Conservation (phyloP, 2,329 filamentous ascomycete species). For the Fusarium foetens region DNA sequence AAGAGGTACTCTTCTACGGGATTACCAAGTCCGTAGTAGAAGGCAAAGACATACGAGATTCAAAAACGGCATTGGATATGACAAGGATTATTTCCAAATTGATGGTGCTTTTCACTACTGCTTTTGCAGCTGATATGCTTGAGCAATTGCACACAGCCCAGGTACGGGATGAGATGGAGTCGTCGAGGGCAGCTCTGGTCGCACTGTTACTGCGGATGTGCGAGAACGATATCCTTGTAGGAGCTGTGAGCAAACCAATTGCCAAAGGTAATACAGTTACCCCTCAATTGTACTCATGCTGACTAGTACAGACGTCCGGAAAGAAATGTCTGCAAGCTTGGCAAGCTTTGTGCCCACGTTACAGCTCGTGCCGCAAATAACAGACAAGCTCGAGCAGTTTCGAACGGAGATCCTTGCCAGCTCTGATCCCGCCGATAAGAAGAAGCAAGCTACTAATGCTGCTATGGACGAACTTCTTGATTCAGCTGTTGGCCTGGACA, state of each 20-base stretch:
- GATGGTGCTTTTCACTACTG: conserved; percentile 67
- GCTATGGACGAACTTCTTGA: conserved; percentile 68
- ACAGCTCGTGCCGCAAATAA: conserved; percentile 65
- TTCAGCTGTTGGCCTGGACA: conserved; percentile 66
- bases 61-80: conserved; percentile 61
- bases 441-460: conserved; percentile 59
- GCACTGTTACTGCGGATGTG: conserved; percentile 70
- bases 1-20: conserved; percentile 93
- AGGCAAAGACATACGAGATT: conserved; percentile 58
- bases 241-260: conserved; percentile 61
- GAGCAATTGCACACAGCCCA: conserved; percentile 57
- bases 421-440: conserved; percentile 65
- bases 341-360: conserved; percentile 66
- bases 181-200: conserved; percentile 70
- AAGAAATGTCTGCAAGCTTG: conserved; percentile 61
- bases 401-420: conserved; percentile 65
- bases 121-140: conserved; percentile 61
- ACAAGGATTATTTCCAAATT: conserved; percentile 64
- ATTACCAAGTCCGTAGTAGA: conserved; percentile 86
- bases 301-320: conserved; percentile 55
- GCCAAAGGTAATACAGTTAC: conserved; percentile 59
- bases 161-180: conserved; percentile 66
- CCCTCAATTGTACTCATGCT: background rate
- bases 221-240: conserved; percentile 67
- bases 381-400: conserved; percentile 66